Evolutionary conservation across 2,329 filamentous ascomycete genomes (phyloP).

Genomic region (Zasmidium citrigriseum): DNA sequence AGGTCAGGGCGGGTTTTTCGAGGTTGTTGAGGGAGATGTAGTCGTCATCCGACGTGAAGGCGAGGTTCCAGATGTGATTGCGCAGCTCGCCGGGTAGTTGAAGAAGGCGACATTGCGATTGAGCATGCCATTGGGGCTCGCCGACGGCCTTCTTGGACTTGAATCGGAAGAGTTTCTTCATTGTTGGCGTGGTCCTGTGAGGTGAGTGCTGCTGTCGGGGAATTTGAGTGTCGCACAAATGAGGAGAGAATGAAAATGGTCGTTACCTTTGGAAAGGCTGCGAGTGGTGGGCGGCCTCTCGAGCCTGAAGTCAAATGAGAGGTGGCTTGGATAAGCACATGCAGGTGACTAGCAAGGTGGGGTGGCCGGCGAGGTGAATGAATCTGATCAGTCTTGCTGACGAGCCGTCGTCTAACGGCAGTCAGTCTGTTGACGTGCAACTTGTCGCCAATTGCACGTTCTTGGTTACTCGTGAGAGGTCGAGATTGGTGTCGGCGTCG

Average conservation of each 20-base stretch:
- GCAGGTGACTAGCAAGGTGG: not conserved
- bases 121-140: not conserved
- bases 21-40: not conserved
- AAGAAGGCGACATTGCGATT: not conserved
- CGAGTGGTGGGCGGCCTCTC: not conserved
- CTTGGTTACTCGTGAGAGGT: too few relatives aligned
- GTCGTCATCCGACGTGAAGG: not conserved
- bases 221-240: too few relatives aligned
- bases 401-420: too few relatives aligned
- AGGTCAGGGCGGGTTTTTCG: not conserved
- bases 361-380: too few relatives aligned
- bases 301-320: not conserved
- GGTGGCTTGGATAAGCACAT: not conserved
- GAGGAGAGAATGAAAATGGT: not conserved
- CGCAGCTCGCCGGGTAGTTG: not conserved
- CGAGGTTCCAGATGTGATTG: not conserved
- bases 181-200: not conserved
- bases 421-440: too few relatives aligned
- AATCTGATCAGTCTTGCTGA: too few relatives aligned
- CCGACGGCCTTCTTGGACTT: not conserved
- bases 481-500: not conserved
- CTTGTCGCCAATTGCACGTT: too few relatives aligned
- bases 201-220: not conserved
- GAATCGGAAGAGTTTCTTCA: not conserved
- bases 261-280: not conserved